Evolutionary conservation across 306 rosid species (phyloP).

Genomic region (Luffa aegyptiaca): DNA sequence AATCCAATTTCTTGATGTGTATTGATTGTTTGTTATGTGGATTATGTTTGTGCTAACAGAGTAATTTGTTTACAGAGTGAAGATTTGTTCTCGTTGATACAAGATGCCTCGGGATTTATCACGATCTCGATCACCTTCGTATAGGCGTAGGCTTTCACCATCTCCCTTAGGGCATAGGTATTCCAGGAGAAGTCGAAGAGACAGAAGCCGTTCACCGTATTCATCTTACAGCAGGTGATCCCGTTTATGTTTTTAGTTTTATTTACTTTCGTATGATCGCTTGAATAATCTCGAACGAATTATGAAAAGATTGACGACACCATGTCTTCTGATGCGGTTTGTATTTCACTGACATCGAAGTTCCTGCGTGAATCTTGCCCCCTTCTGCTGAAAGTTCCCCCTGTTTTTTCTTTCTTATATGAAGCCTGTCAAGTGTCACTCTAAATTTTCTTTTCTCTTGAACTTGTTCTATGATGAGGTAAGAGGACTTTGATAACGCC

Average conservation of each 20-base stretch:
- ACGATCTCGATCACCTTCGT: conserved; percentile 73
- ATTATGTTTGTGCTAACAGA: neutral
- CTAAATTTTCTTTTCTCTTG: neutral
- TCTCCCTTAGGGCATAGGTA: conserved; percentile 63
- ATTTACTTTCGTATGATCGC: conserved; percentile 19
- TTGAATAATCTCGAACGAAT: conserved; percentile 6
- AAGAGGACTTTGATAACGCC: neutral
- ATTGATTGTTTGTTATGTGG: neutral
- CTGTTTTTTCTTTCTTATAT: conserved; percentile 7
- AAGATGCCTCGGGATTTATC: conserved; percentile 89
- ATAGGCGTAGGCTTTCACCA: conserved; percentile 72
- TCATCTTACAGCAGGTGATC: conserved; percentile 82
- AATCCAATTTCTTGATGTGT: neutral
- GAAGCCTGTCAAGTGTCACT: neutral
- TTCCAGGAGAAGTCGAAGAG: conserved; percentile 72
- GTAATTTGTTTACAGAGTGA: conserved; percentile 5
- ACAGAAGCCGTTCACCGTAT: conserved; percentile 80
- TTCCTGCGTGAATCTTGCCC: conserved; percentile 25
- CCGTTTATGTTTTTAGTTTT: conserved; percentile 29
- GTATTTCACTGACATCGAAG: conserved; percentile 23
- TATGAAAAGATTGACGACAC: conserved; percentile 20
- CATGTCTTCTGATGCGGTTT: conserved; percentile 21
- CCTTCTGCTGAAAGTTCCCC: conserved; percentile 3
- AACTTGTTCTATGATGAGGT: neutral
- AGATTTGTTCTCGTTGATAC: conserved; percentile 3